phyloP scores from a whole-genome alignment of 495 filamentous ascomycete genomes.

The Immersiella caudata region DNA sequence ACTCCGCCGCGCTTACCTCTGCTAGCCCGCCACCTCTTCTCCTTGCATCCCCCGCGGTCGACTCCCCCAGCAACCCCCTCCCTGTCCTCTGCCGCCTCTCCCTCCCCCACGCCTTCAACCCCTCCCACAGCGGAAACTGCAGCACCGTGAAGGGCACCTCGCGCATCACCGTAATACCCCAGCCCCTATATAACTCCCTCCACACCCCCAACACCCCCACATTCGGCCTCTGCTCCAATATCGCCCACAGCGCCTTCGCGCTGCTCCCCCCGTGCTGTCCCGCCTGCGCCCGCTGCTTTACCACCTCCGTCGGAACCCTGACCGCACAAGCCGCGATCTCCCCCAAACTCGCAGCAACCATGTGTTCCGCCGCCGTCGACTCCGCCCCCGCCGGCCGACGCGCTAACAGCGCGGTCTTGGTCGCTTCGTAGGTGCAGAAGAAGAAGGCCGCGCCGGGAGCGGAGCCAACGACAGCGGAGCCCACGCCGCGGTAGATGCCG shows the following conservation, averaged over 20 bases:
- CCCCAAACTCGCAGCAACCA: constrained; percentile 83
- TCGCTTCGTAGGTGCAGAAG: constrained; percentile 92
- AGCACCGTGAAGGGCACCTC: constrained; percentile 97
- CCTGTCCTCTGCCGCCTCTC: constrained; percentile 41
- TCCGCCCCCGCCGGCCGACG: background rate
- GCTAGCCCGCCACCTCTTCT: constrained; percentile 11
- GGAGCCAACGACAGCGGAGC: constrained; percentile 78
- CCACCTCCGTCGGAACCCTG: constrained; percentile 91
- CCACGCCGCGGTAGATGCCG: constrained; percentile 73
- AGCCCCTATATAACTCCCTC: constrained; percentile 86
- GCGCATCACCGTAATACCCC: constrained; percentile 86
- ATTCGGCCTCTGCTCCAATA: constrained; percentile 57
- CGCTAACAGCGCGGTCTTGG: constrained; percentile 61
- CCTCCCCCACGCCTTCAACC: constrained; percentile 66
- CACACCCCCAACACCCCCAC: constrained; percentile 62
- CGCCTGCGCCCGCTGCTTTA: constrained; percentile 96
- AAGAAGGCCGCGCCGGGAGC: constrained; percentile 97
- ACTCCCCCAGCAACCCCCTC: constrained; percentile 53
- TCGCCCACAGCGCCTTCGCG: constrained; percentile 64
- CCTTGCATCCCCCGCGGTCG: constrained; percentile 40
- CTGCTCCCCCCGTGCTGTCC: constrained; percentile 65
- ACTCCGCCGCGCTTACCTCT: constrained; percentile 72
- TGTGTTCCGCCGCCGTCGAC: constrained; percentile 53
- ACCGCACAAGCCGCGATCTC: constrained; percentile 93
- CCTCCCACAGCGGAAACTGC: constrained; percentile 97